These are phyloP conservation scores for Botrytis byssoidea DNA, from an alignment of 2,329 filamentous ascomycete genomes.

Conservation along the genomic window DNA sequence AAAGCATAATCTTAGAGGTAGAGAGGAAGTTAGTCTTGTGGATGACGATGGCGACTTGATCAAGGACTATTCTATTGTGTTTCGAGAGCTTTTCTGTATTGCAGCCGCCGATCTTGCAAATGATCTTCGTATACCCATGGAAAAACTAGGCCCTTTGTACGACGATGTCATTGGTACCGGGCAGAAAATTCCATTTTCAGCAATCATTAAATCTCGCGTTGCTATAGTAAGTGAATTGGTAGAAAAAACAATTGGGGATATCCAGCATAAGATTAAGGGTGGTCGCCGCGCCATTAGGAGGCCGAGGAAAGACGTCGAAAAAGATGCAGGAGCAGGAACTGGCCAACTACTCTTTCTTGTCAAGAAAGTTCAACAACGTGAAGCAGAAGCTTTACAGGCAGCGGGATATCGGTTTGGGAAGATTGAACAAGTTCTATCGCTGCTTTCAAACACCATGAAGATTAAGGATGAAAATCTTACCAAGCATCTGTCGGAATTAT, in stretches of 20 bases:
- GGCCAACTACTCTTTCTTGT: constrained; percentile 75
- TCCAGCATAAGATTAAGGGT: constrained; percentile 18
- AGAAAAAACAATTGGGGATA: constrained; percentile 6
- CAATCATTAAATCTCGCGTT: constrained; percentile 16
- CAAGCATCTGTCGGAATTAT: constrained; percentile 62
- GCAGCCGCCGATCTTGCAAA: constrained; percentile 73
- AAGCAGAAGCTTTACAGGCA: constrained; percentile 64
- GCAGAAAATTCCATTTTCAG: constrained; percentile 27
- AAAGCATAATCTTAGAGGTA: constrained; percentile 40
- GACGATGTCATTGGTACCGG: constrained; percentile 73
- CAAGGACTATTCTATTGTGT: constrained; percentile 70
- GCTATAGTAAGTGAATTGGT: constrained; percentile 4
- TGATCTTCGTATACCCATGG: constrained; percentile 61
- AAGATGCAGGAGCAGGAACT: constrained; percentile 14
- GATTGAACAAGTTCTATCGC: constrained; percentile 63
- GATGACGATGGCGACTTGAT: constrained; percentile 57
- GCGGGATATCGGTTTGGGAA: constrained; percentile 77
- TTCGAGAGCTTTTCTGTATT: constrained; percentile 80
- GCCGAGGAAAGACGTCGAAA: constrained; percentile 16
- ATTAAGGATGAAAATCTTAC: constrained; percentile 63
- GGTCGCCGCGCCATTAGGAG: constrained; percentile 9
- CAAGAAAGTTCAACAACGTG: constrained; percentile 57
- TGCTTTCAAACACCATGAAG: constrained; percentile 72
- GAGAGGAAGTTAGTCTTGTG: constrained; percentile 46
- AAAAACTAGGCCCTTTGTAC: constrained; percentile 67